phyloP scores from a whole-genome alignment of 306 rosid species.

The Dryas octopetala region DNA sequence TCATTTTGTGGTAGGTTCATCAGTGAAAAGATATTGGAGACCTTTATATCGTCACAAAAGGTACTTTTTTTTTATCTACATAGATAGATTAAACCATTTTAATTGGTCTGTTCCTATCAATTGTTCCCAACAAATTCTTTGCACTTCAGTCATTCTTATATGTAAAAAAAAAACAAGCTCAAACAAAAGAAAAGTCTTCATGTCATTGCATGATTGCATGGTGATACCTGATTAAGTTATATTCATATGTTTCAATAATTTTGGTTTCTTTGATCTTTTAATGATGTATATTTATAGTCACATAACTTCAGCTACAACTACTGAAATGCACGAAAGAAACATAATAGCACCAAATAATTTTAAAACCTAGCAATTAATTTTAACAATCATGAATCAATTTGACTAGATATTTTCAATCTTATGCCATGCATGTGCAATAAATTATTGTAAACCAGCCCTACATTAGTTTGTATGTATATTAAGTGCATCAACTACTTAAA shows the following conservation, averaged over 20 bases:
- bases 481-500: too few relatives aligned
- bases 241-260: neutral
- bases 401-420: too few relatives aligned
- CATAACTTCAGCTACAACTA: too few relatives aligned
- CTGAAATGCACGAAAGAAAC: too few relatives aligned
- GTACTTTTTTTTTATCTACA: slow-evolving; percentile 29
- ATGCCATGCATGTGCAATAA: too few relatives aligned
- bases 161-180: too few relatives aligned
- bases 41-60: slow-evolving; percentile 67
- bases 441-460: too few relatives aligned
- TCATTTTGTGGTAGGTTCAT: slow-evolving; percentile 53
- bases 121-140: neutral
- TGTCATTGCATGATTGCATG: neutral
- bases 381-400: too few relatives aligned
- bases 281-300: neutral
- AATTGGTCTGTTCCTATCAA: neutral
- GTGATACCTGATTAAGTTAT: neutral
- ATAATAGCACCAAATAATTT: too few relatives aligned
- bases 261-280: neutral
- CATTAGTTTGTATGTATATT: too few relatives aligned
- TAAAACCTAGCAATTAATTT: too few relatives aligned
- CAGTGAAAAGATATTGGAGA: slow-evolving; percentile 51
- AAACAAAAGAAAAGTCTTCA: neutral
- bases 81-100: neutral
- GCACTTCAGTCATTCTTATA: neutral